These are phyloP conservation scores for Protea cynaroides DNA, from an alignment of 164 flowering plant species.

Conservation along the genomic window DNA sequence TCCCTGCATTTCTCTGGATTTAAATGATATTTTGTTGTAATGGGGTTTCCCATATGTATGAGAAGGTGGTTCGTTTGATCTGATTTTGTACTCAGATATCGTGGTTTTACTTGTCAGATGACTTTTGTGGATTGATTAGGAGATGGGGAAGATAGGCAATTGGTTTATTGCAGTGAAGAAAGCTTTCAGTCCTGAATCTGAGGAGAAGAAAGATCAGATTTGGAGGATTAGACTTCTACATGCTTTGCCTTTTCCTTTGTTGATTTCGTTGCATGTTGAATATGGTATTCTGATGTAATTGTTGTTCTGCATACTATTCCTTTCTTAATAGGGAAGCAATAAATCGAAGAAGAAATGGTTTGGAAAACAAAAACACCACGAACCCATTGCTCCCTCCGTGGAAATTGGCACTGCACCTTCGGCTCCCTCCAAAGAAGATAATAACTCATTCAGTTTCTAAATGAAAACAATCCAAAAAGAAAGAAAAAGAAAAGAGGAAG, in stretches of 20 bases:
- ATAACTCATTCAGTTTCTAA: too few species aligned
- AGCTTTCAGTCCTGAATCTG: conserved; percentile 66
- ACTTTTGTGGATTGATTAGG: conserved; percentile 26
- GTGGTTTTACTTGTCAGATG: conserved; percentile 8
- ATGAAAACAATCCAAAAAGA: too few species aligned
- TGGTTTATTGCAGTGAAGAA: conserved; percentile 88
- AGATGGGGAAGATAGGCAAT: conserved; percentile 80
- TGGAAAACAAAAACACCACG: conserved; percentile 27
- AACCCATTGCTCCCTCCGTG: conserved; percentile 16
- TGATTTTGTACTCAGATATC: conserved; percentile 14
- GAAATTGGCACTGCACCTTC: conserved; percentile 18
- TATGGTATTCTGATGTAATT: background rate
- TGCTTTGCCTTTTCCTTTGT: background rate
- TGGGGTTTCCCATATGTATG: background rate
- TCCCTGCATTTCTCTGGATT: background rate
- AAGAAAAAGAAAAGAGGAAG: too few species aligned
- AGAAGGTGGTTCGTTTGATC: conserved; percentile 5
- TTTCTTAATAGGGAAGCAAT: conserved; percentile 29
- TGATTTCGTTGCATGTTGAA: background rate
- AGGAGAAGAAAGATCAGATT: conserved; percentile 50
- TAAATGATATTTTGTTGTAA: background rate
- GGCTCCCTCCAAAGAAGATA: too few species aligned
- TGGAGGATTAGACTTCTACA: background rate
- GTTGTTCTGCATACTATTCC: background rate
- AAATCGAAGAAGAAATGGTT: conserved; percentile 62